A percentile compares a stretch with the other conserved stretches of the same genome.
phyloP scores from a whole-genome alignment of 2,329 filamentous ascomycete genomes.

The Fusarium transvaalense region DNA sequence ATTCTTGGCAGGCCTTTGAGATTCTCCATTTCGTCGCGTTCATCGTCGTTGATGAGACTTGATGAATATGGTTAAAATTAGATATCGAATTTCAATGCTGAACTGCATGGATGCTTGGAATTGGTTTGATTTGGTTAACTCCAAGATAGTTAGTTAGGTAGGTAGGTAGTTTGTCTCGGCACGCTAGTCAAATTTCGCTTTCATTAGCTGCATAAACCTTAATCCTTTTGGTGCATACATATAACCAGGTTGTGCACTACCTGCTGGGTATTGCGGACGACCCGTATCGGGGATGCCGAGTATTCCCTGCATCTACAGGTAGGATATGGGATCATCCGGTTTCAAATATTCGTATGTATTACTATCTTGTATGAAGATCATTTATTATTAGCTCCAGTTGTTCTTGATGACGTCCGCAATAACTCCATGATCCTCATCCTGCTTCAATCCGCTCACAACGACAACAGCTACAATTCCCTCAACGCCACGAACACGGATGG shows the following conservation, averaged over 20 bases:
- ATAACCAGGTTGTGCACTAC: too few relatives aligned
- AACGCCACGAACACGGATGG: slow-evolving; percentile 77
- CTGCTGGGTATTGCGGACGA: too few relatives aligned
- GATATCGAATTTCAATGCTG: slow-evolving; percentile 24
- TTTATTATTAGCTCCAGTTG: slow-evolving; percentile 53
- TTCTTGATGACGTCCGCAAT: slow-evolving; percentile 77
- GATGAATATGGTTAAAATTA: slow-evolving; percentile 10
- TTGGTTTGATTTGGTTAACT: slow-evolving; percentile 31
- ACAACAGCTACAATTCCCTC: slow-evolving; percentile 82
- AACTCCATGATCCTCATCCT: slow-evolving; percentile 82
- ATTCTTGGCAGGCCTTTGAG: slow-evolving; percentile 53
- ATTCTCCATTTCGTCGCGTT: slow-evolving; percentile 51
- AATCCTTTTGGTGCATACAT: slow-evolving; percentile 37
- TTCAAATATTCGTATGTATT: background rate
- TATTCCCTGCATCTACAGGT: background rate
- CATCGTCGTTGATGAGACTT: slow-evolving; percentile 36
- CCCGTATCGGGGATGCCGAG: slow-evolving; percentile 12
- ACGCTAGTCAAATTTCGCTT: slow-evolving; percentile 23
- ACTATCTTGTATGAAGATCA: background rate
- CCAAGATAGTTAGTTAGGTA: background rate
- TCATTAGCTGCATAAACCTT: slow-evolving; percentile 40
- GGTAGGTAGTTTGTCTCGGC: slow-evolving; percentile 19
- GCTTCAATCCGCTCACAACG: slow-evolving; percentile 80
- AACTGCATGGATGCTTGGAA: slow-evolving; percentile 20
- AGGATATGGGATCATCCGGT: slow-evolving; percentile 3